Evolutionary conservation across 2,329 filamentous ascomycete genomes (phyloP).

Genomic region (Sordariomycetes sp.): DNA sequence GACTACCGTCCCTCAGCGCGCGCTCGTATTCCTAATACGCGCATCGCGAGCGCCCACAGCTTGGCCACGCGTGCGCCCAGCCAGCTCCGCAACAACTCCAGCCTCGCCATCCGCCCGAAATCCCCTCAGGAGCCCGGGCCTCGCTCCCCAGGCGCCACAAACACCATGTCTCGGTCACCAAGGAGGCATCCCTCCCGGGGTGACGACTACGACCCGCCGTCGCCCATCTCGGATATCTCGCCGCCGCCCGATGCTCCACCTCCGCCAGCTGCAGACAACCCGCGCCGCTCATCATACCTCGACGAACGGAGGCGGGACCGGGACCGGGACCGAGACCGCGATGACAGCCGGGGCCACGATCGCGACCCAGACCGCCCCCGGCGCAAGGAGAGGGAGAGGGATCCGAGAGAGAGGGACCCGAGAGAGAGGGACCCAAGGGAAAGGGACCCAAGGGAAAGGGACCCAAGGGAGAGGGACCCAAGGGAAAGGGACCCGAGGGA

Average conservation of each 20-base stretch:
- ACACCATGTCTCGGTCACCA: background rate
- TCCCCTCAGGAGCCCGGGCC: background rate
- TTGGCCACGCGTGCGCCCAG: background rate
- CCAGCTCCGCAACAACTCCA: background rate
- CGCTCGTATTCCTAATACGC: too few relatives aligned
- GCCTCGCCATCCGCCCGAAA: background rate
- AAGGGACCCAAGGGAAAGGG: too few relatives aligned
- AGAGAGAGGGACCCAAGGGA: too few relatives aligned
- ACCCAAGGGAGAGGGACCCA: background rate
- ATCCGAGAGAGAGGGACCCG: background rate
- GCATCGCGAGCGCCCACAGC: background rate
- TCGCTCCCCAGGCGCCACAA: background rate
- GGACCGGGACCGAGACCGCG: constrained; percentile 5
- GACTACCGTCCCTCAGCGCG: background rate
- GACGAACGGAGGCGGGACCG: constrained; percentile 1
- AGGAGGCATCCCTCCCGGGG: background rate
- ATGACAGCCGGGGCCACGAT: constrained; percentile 7
- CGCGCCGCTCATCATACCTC: constrained; percentile 2
- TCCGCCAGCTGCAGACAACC: background rate
- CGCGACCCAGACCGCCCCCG: constrained; percentile 6
- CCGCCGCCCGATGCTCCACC: background rate
- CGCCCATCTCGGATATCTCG: constrained; percentile 1
- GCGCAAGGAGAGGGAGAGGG: constrained; percentile 10
- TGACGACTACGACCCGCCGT: constrained; percentile 2
- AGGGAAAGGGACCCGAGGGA: background rate